These are phyloP conservation scores for Phialocephala subalpina DNA, from an alignment of 2,329 filamentous ascomycete species.

Conservation along the genomic window DNA sequence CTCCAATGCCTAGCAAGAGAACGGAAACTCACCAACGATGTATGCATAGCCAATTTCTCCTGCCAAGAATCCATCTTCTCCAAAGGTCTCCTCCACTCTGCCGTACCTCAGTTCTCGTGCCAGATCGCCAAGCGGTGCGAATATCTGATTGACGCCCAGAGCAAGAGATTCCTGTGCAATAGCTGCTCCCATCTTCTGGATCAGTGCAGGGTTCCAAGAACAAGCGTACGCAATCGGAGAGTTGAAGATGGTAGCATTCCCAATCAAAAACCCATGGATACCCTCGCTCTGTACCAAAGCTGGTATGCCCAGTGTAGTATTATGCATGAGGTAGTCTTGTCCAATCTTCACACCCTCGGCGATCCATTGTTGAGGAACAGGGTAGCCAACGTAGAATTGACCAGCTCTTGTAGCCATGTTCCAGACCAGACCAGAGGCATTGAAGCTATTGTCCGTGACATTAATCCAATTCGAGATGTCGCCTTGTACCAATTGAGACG, in stretches of 20 bases:
- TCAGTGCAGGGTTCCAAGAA: constrained; percentile 71
- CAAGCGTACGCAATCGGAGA: constrained; percentile 77
- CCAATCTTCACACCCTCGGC: constrained; percentile 67
- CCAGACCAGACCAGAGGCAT: constrained; percentile 69
- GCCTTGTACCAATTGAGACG: constrained; percentile 72
- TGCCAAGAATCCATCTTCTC: constrained; percentile 72
- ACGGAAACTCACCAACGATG: constrained; percentile 63
- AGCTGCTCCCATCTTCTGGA: constrained; percentile 70
- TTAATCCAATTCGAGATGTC: constrained; percentile 80
- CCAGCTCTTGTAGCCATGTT: constrained; percentile 63
- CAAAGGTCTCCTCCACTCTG: constrained; percentile 77
- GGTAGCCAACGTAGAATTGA: constrained; percentile 76
- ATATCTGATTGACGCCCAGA: constrained; percentile 76
- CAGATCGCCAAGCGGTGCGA: constrained; percentile 75
- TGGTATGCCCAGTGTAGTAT: constrained; percentile 74
- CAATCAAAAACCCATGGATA: constrained; percentile 75
- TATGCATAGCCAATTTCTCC: constrained; percentile 72
- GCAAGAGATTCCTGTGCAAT: constrained; percentile 72
- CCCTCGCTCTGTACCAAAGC: constrained; percentile 78
- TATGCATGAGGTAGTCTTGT: constrained; percentile 73
- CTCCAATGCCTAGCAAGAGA: background rate
- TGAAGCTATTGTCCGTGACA: constrained; percentile 70
- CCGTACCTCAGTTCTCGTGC: constrained; percentile 76
- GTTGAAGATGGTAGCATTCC: constrained; percentile 82
- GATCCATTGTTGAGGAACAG: constrained; percentile 69